Evolutionary conservation across 2,329 filamentous ascomycete genomes (phyloP).

Genomic region (Zalaria sp.): DNA sequence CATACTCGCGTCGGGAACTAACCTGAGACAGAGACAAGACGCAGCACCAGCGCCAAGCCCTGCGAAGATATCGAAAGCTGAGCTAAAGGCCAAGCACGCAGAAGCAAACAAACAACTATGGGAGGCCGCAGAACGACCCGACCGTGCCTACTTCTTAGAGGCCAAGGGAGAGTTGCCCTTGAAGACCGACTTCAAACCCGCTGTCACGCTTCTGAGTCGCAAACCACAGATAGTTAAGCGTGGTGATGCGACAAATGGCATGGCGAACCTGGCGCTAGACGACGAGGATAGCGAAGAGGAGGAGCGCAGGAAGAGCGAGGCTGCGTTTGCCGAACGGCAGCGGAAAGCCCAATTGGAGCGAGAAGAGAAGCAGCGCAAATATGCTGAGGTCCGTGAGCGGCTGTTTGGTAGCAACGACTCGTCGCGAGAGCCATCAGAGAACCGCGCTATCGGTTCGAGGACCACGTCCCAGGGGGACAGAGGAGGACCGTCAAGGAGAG

Average conservation of each 20-base stretch:
- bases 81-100: constrained; percentile 65
- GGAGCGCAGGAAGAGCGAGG: constrained; percentile 43
- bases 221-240: constrained; percentile 51
- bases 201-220: constrained; percentile 72
- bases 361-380: constrained; percentile 81
- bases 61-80: constrained; percentile 53
- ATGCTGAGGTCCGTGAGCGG: constrained; percentile 76
- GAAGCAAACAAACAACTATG: constrained; percentile 77
- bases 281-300: constrained; percentile 51
- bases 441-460: constrained; percentile 8
- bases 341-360: constrained; percentile 64
- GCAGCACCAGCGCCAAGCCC: constrained; percentile 16
- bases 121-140: constrained; percentile 74
- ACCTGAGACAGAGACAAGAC: constrained; percentile 22
- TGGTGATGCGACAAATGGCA: constrained; percentile 32
- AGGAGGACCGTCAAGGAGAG: constrained; percentile 12
- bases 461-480: constrained; percentile 16
- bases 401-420: constrained; percentile 54
- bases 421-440: constrained; percentile 13
- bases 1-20: constrained; percentile 4
- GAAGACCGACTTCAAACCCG: constrained; percentile 59
- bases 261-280: constrained; percentile 31
- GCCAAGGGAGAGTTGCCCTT: constrained; percentile 49
- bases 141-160: constrained; percentile 64
- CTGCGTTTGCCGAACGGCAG: constrained; percentile 62